These are phyloP conservation scores for Ilyonectria robusta DNA, from an alignment of 2,329 filamentous ascomycete species.

Conservation along the genomic window DNA sequence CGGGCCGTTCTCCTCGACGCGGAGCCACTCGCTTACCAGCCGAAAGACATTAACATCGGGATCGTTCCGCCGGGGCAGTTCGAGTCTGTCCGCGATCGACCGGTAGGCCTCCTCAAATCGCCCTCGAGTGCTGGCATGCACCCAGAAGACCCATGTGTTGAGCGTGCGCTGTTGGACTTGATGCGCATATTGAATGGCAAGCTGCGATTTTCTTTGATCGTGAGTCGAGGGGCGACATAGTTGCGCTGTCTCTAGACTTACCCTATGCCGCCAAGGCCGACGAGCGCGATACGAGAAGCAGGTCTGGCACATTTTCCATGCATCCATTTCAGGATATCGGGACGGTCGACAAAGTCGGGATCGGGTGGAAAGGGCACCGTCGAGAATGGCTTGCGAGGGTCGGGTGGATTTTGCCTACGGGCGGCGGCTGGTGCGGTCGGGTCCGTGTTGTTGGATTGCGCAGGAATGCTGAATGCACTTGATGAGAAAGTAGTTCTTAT, in stretches of 20 bases:
- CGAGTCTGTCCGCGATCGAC: slow-evolving; percentile 11
- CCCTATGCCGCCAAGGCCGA: slow-evolving; percentile 16
- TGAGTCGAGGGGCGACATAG: background rate
- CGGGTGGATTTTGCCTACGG: background rate
- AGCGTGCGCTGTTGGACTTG: background rate
- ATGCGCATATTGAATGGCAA: slow-evolving; percentile 28
- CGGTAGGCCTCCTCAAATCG: slow-evolving; percentile 23
- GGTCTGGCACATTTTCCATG: background rate
- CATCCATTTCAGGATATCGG: background rate
- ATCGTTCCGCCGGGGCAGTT: slow-evolving; percentile 8
- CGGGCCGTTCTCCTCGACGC: slow-evolving; percentile 2
- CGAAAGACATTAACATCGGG: slow-evolving; percentile 2
- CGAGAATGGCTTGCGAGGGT: background rate
- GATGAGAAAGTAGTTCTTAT: too few relatives aligned
- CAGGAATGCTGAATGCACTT: too few relatives aligned
- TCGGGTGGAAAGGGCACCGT: slow-evolving; percentile 7
- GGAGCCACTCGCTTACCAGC: slow-evolving; percentile 16
- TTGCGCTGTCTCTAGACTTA: background rate
- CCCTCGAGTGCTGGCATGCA: slow-evolving; percentile 12
- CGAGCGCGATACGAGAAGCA: background rate
- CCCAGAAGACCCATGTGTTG: slow-evolving; percentile 23
- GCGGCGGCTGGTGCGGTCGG: too few relatives aligned
- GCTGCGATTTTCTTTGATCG: slow-evolving; percentile 24
- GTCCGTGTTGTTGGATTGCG: too few relatives aligned
- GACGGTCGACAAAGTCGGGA: slow-evolving; percentile 3